Base-by-base conservation (phyloP, 306 rosid genomes). In the Cyclanthera cordifolia region DNA sequence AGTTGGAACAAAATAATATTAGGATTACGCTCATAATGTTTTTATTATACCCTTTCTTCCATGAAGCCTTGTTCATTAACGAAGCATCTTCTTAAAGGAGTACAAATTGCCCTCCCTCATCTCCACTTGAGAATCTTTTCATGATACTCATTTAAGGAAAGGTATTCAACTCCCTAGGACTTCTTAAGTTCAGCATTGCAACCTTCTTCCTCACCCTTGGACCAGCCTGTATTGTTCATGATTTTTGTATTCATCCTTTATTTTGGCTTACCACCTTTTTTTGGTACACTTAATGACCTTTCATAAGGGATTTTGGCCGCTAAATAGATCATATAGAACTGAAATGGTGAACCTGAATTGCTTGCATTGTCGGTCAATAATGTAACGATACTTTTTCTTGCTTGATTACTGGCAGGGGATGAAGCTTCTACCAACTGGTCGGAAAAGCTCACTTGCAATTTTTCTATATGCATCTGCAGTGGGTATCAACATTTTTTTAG, bases 351-450 rank as follows among this genome's bases (percentile, higher is more conserved):
- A 28, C 45, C 32, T 32, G 43, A 14, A 58, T 30, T 58, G 4
- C 21, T 58, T 12, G 10, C 45, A 30, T 55, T 15, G 53, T 70
- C 69, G 41, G 49, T 65, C 43, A 23, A 25, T 75, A 13, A 59
- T 68, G 51, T 73, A 53, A 74, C 21, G 53, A 73, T 61, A 46
- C 67, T 43, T 64, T 43, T 73, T 59, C 79, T 72, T 58, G 20
- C 45, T 74, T 88, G 73, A 50, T 66, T 47, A 34, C 75, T 86
- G 76, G 69, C 85, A 92, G 96, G 96, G 95, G 71, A 86, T 87
- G 95, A 90, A 90, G 84, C 93, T 93, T 76, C 89, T 93, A 57
- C 98, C 98, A 45, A 89, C 96, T 57, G 96, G 96, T 58, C 91
- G 95, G 67, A 93, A 71, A 88, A 87, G 51, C 76, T 90, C 95